Evolutionary conservation across 257 asterid species (phyloP).

Genomic region (Agastache rugosa): DNA sequence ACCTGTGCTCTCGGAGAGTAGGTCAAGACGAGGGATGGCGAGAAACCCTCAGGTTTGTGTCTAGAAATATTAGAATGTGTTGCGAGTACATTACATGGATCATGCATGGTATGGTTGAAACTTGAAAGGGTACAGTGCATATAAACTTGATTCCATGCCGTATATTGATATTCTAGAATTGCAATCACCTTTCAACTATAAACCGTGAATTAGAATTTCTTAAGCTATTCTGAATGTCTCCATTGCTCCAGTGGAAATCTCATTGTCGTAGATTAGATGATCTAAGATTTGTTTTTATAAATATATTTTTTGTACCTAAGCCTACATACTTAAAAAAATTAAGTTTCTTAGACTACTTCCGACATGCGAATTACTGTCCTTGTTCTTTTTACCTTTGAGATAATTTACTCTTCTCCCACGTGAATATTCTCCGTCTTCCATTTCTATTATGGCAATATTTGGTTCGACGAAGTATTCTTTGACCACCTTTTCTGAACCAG

Average conservation of each 20-base stretch:
- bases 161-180: not conserved
- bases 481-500: slow-evolving; percentile 7
- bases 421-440: not conserved
- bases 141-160: not conserved
- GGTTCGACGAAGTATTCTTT: not conserved
- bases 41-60: slow-evolving; percentile 62
- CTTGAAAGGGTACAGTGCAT: not conserved
- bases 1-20: slow-evolving; percentile 36
- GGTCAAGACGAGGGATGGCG: slow-evolving; percentile 41
- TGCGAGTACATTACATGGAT: not conserved
- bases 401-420: not conserved
- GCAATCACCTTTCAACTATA: too few species aligned
- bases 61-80: not conserved
- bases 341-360: not conserved
- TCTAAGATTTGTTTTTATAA: not conserved
- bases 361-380: not conserved
- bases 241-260: not conserved
- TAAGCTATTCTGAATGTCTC: not conserved
- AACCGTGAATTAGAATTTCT: not conserved
- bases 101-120: slow-evolving; percentile 9
- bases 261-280: not conserved
- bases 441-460: not conserved
- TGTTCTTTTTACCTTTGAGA: not conserved
- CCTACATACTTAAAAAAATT: not conserved
- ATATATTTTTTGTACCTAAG: not conserved